Conservation (phyloP, 2,329 filamentous ascomycete genomes). For the Epichloe bromicola region DNA sequence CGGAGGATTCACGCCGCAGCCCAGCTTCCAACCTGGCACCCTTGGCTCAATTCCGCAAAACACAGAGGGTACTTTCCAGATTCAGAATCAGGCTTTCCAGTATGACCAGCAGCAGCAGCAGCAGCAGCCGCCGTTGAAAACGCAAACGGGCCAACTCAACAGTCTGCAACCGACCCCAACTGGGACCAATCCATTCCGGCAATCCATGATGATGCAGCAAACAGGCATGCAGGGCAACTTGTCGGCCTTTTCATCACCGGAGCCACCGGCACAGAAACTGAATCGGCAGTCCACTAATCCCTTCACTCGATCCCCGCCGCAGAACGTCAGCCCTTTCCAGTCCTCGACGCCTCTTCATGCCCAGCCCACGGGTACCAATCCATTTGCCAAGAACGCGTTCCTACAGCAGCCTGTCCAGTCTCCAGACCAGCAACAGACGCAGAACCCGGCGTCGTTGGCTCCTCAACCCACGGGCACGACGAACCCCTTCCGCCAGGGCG, state of each 20-base stretch:
- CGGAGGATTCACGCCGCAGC: slow-evolving; percentile 64
- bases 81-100: slow-evolving; percentile 13
- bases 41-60: slow-evolving; percentile 48
- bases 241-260: slow-evolving; percentile 26
- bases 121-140: slow-evolving; percentile 11
- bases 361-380: slow-evolving; percentile 44
- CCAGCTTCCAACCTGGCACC: slow-evolving; percentile 37
- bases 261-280: slow-evolving; percentile 27
- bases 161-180: slow-evolving; percentile 30
- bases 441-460: slow-evolving; percentile 34
- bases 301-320: slow-evolving; percentile 58
- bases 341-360: slow-evolving; percentile 29
- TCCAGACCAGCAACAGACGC: slow-evolving; percentile 30
- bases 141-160: slow-evolving; percentile 26
- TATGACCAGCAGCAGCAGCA: slow-evolving; percentile 11
- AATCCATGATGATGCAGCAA: slow-evolving; percentile 65
- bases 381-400: slow-evolving; percentile 37
- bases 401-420: slow-evolving; percentile 16
- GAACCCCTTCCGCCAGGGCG: slow-evolving; percentile 87
- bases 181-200: slow-evolving; percentile 79
- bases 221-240: slow-evolving; percentile 28
- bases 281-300: slow-evolving; percentile 68
- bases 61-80: slow-evolving; percentile 37
- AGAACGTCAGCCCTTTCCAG: slow-evolving; percentile 19
- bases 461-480: slow-evolving; percentile 78